Evolutionary conservation across 352 stramenopile genomes (phyloP), one percentile per base, ranked within the genome.

Genomic region (Phytopythium ostracodes): DNA sequence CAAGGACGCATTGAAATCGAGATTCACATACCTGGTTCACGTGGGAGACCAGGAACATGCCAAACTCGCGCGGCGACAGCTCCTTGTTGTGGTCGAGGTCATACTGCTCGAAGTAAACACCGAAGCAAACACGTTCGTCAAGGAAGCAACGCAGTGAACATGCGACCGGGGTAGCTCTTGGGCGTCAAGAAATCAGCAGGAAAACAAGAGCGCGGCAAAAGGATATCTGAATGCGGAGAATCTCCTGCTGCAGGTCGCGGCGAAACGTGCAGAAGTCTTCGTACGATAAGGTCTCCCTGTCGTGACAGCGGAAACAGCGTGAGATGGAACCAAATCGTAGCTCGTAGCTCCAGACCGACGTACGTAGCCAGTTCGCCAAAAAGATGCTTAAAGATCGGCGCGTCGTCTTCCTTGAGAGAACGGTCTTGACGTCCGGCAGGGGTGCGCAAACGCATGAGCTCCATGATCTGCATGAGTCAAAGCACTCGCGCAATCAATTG

Each of bases 171-270:
- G 38, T 44, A 14, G 38, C 38, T n/a, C 42, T 42, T 2, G 42
- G 24, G 43, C 27, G 40, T 20, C 18, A 15, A 50, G 20, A n/a
- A 22, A 31, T 33, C n/a, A 50, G 18, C 42, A 62, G n/a, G 27
- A 46, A 49, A 44, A 15, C 10, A 55, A 56, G 35, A 57, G 27
- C 35, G 51, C 17, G 49, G 62, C 47, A 58, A 84, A 80, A 89
- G 80, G 84, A 93, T 93, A 93, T 93, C 76, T 94, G 84, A 88
- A 94, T 91, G 70, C 79, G 84, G 74, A 93, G 78, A 60, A 96
- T 92, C 63, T 96, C 87, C 36, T 79, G 71, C 69, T 93, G 85
- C 20, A 96, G 64, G 40, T 86, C 73, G 18, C 75, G 75, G 12
- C 83, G 85, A 62, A 96, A 96, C 0, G 71, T 66, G 40, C 79